Percentiles rank a stretch among this genome's conserved stretches.
Evolutionary conservation across 2,329 filamentous ascomycete genomes (phyloP).

Genomic region (Aureobasidium mangrovei): DNA sequence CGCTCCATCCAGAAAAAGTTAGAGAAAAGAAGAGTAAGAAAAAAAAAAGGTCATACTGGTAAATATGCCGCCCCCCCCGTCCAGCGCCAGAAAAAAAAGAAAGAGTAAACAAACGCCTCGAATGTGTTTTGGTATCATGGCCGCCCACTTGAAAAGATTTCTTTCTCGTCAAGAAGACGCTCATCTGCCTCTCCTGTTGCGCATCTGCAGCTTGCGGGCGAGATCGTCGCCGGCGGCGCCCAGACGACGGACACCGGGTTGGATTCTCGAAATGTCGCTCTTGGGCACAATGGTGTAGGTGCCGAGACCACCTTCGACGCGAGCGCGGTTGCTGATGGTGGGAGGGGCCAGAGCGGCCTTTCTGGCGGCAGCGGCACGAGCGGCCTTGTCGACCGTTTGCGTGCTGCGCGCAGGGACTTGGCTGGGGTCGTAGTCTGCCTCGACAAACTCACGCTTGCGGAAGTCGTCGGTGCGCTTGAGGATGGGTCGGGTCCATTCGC

Average conservation of each 20-base stretch:
- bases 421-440: constrained; percentile 51
- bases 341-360: constrained; percentile 45
- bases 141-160: too few species aligned
- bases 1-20: too few species aligned
- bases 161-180: too few species aligned
- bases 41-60: too few species aligned
- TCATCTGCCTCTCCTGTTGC: not conserved
- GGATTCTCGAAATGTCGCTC: constrained; percentile 36
- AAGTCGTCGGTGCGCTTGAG: constrained; percentile 91
- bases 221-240: constrained; percentile 25
- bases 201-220: constrained; percentile 25
- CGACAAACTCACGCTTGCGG: constrained; percentile 63
- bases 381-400: constrained; percentile 26
- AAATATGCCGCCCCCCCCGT: too few species aligned
- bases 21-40: too few species aligned
- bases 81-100: too few species aligned
- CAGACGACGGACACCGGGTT: constrained; percentile 20
- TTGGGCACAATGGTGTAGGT: constrained; percentile 57
- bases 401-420: constrained; percentile 20
- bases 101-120: too few species aligned
- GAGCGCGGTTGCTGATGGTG: constrained; percentile 48
- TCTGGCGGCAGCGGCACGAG: constrained; percentile 41
- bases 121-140: too few species aligned
- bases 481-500: constrained; percentile 92
- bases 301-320: constrained; percentile 49